Percentiles rank a stretch among this genome's conserved stretches.
phyloP scores from a whole-genome alignment of 2,329 filamentous ascomycete species.

The Grosmannia clavigera region DNA sequence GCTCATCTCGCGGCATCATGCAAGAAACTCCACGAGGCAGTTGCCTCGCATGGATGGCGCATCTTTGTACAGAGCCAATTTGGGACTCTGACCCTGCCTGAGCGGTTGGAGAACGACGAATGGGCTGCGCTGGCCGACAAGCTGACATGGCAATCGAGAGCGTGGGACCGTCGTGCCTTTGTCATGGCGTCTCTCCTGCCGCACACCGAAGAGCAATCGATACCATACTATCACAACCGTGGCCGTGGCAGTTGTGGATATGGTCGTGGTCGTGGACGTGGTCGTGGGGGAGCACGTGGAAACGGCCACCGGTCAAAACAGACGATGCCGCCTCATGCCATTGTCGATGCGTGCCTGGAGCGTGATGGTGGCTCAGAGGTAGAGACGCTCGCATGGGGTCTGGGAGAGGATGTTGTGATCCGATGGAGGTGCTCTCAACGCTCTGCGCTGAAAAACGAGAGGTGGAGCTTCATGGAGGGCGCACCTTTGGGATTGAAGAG shows the following conservation, averaged over 20 bases:
- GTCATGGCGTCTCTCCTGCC: conserved; percentile 23
- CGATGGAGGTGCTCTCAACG: not conserved
- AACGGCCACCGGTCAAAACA: not conserved
- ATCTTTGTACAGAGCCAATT: conserved; percentile 35
- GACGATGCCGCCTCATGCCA: conserved; percentile 16
- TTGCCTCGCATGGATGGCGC: conserved; percentile 33
- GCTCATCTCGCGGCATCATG: conserved; percentile 27
- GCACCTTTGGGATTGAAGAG: not conserved
- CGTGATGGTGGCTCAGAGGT: conserved; percentile 36
- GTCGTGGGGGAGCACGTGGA: not conserved
- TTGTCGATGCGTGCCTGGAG: conserved; percentile 25
- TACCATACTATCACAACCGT: not conserved
- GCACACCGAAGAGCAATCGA: conserved; percentile 2
- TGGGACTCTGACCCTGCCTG: conserved; percentile 24
- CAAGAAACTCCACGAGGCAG: conserved; percentile 24
- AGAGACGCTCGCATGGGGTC: conserved; percentile 17
- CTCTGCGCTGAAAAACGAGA: not conserved
- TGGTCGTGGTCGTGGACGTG: conserved; percentile 31
- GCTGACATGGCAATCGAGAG: conserved; percentile 36
- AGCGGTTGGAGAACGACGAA: conserved; percentile 4
- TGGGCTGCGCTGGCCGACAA: conserved; percentile 29
- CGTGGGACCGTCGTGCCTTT: conserved; percentile 36
- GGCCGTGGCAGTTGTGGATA: conserved; percentile 6
- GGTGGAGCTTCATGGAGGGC: not conserved
- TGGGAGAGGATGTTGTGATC: conserved; percentile 3